Evolutionary conservation across 2,329 filamentous ascomycete species (phyloP).

Genomic region (Pezicula carpinea): DNA sequence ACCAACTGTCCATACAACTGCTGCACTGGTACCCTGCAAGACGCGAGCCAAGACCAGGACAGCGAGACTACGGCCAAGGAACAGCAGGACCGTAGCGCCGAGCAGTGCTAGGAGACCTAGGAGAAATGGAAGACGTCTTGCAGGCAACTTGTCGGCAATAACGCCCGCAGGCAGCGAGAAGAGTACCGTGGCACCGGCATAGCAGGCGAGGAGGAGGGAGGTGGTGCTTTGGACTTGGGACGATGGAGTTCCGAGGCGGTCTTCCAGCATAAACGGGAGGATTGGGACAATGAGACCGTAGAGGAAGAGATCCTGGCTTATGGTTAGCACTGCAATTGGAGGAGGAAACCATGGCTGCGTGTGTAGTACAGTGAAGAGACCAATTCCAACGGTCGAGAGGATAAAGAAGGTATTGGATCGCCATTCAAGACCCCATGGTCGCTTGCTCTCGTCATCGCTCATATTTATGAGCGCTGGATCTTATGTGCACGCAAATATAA

Average conservation of each 20-base stretch:
- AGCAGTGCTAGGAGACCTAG: slow-evolving; percentile 51
- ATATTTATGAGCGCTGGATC: not conserved
- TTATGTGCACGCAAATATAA: too few relatives aligned
- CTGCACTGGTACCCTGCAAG: slow-evolving; percentile 64
- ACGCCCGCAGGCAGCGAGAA: slow-evolving; percentile 48
- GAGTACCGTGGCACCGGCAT: slow-evolving; percentile 47
- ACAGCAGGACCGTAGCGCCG: slow-evolving; percentile 61
- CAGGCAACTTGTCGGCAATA: slow-evolving; percentile 47
- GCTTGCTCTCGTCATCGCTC: not conserved
- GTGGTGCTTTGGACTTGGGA: slow-evolving; percentile 46
- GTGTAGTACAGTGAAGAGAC: slow-evolving; percentile 41
- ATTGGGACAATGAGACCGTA: slow-evolving; percentile 56
- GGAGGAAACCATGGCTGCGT: slow-evolving; percentile 7
- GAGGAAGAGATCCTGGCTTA: slow-evolving; percentile 45
- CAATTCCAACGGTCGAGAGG: slow-evolving; percentile 48
- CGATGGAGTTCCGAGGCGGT: slow-evolving; percentile 43
- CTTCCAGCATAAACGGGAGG: slow-evolving; percentile 50
- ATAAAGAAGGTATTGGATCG: slow-evolving; percentile 58
- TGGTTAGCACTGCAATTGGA: slow-evolving; percentile 6
- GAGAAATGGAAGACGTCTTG: slow-evolving; percentile 54
- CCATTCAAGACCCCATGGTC: slow-evolving; percentile 30
- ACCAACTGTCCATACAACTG: slow-evolving; percentile 71
- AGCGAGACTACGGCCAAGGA: slow-evolving; percentile 55
- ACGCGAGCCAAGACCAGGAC: slow-evolving; percentile 59
- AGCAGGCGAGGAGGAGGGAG: slow-evolving; percentile 48